Conservation (phyloP, 192 early-diverging fungal genomes). For the Obelidium mucronatum region DNA sequence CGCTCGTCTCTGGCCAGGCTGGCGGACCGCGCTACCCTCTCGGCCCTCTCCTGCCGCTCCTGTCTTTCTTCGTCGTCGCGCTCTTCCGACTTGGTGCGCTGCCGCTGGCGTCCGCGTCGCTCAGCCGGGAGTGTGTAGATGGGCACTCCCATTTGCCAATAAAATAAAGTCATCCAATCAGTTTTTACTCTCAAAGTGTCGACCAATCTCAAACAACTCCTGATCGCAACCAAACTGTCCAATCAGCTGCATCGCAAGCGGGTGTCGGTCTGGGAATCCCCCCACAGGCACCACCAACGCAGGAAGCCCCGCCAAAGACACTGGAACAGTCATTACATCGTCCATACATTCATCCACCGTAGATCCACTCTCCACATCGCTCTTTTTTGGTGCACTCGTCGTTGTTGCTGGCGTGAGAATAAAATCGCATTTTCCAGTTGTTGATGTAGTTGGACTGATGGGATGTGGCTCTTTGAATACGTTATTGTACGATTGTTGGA, state of each 20-base stretch:
- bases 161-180: background rate
- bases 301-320: slow-evolving; percentile 79
- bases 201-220: slow-evolving; percentile 59
- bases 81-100: background rate
- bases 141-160: background rate
- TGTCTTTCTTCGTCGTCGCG: too few relatives aligned
- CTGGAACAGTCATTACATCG: slow-evolving; percentile 91
- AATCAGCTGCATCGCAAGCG: slow-evolving; percentile 86
- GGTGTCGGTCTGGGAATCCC: slow-evolving; percentile 34
- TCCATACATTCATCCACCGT: slow-evolving; percentile 89
- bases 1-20: too few relatives aligned
- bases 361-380: slow-evolving; percentile 39
- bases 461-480: slow-evolving; percentile 75
- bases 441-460: slow-evolving; percentile 32
- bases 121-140: background rate
- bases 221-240: slow-evolving; percentile 86
- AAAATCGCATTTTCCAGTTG: slow-evolving; percentile 63
- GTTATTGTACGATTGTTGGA: slow-evolving; percentile 79
- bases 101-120: background rate
- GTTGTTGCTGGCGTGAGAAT: slow-evolving; percentile 83
- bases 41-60: background rate
- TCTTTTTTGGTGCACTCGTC: slow-evolving; percentile 63
- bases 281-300: slow-evolving; percentile 42
- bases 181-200: too few relatives aligned
- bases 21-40: too few relatives aligned